Evolutionary conservation across 139 green algal genomes (phyloP).

Genomic region (Chlorella sp.): DNA sequence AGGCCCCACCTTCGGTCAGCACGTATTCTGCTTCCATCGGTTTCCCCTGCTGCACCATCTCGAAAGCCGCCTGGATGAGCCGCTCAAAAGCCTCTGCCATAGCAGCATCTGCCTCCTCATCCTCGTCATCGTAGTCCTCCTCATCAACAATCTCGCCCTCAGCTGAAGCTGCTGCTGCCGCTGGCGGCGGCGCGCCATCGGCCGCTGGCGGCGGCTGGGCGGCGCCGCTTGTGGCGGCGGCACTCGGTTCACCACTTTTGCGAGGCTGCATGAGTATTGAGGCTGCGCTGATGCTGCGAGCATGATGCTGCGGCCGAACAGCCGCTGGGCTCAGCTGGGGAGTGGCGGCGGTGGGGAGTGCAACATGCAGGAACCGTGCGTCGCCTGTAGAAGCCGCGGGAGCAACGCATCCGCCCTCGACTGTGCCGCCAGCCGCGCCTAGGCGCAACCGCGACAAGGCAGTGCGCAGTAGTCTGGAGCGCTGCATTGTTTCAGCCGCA

Average conservation of each 20-base stretch:
- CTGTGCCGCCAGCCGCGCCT: neutral
- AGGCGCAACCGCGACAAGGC: neutral
- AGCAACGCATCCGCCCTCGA: neutral
- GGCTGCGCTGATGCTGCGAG: constrained; percentile 1
- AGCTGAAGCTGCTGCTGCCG: neutral
- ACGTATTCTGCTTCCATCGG: constrained; percentile 40
- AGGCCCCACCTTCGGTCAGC: constrained; percentile 16
- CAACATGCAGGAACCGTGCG: neutral
- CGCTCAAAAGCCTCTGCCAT: constrained; percentile 33
- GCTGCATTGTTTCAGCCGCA: too few relatives aligned
- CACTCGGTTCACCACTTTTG: neutral
- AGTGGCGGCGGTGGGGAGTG: neutral
- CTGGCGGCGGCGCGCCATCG: neutral
- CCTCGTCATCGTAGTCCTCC: neutral
- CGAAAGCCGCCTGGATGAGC: constrained; percentile 35
- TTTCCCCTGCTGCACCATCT: constrained; percentile 39
- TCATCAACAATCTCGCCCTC: neutral
- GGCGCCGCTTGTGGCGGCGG: neutral
- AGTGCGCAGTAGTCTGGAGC: neutral
- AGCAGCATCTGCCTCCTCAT: constrained; percentile 2
- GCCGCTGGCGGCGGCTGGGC: neutral
- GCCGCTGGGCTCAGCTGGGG: neutral
- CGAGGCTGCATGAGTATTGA: neutral
- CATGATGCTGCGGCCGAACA: neutral
- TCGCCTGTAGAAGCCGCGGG: neutral